These are phyloP conservation scores for Xylaria sp. DNA, from an alignment of 2,329 filamentous ascomycete species.

Conservation along the genomic window DNA sequence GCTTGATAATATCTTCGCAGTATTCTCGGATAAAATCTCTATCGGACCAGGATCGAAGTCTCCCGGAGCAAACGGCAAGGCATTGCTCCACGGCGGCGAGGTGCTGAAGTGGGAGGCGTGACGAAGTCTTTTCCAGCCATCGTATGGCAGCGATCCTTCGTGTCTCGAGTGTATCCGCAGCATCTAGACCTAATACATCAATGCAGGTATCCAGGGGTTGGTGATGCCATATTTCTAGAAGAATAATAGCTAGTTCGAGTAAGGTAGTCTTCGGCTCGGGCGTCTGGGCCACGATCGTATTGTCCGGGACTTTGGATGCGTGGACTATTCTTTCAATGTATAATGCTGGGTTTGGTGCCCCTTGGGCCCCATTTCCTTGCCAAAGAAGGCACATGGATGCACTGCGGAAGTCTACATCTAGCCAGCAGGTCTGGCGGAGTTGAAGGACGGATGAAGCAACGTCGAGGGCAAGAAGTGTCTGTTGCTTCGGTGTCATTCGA, in stretches of 20 bases:
- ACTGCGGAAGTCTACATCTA: constrained; percentile 7
- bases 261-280: constrained; percentile 27
- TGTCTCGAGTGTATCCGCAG: too few relatives aligned
- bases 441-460: constrained; percentile 15
- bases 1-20: constrained; percentile 11
- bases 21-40: neutral
- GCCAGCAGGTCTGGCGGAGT: constrained; percentile 15
- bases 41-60: neutral
- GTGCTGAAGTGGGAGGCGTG: constrained; percentile 5
- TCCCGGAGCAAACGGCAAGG: constrained; percentile 7
- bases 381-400: constrained; percentile 1
- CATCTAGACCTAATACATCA: too few relatives aligned
- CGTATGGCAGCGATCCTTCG: constrained; percentile 9
- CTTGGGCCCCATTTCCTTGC: neutral
- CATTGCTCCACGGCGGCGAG: constrained; percentile 4
- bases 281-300: neutral
- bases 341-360: neutral
- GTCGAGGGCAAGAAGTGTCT: constrained; percentile 6
- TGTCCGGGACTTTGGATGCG: too few relatives aligned
- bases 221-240: constrained; percentile 37
- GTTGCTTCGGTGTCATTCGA: neutral
- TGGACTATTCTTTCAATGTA: constrained; percentile 15
- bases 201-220: constrained; percentile 29
- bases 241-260: constrained; percentile 36
- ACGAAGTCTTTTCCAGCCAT: constrained; percentile 11